Evolutionary conservation across 2,329 filamentous ascomycete genomes (phyloP).

Genomic region (Cryphonectria japonica): DNA sequence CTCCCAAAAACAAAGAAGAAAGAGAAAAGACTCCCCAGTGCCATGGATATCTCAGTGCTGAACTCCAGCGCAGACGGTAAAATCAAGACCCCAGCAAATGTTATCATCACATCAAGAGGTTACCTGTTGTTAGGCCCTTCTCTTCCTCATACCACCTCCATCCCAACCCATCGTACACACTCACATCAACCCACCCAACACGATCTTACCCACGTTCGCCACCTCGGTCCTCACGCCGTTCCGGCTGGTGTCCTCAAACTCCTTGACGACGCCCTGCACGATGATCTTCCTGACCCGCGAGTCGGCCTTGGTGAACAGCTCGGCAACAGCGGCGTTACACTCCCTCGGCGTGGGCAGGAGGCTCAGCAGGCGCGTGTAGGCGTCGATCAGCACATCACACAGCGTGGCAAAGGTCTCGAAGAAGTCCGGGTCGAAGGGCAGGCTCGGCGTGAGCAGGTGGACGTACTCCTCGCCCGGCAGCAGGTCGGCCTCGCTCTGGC

Average conservation of each 20-base stretch:
- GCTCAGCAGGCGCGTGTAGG: slow-evolving; percentile 77
- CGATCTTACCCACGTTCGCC: slow-evolving; percentile 83
- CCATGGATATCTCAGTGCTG: slow-evolving; percentile 25
- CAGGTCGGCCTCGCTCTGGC: slow-evolving; percentile 65
- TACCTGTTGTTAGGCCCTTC: neutral
- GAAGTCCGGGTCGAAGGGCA: slow-evolving; percentile 97
- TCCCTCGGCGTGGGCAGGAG: slow-evolving; percentile 76
- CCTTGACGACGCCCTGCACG: slow-evolving; percentile 81
- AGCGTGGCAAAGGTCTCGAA: slow-evolving; percentile 95
- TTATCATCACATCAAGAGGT: slow-evolving; percentile 23
- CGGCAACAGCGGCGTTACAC: slow-evolving; percentile 72
- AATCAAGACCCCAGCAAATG: slow-evolving; percentile 22
- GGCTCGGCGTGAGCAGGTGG: slow-evolving; percentile 83
- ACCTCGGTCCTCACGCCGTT: slow-evolving; percentile 79
- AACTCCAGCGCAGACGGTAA: slow-evolving; percentile 21
- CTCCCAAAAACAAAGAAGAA: neutral
- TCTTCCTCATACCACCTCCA: neutral
- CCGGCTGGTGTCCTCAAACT: slow-evolving; percentile 89
- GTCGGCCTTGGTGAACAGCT: slow-evolving; percentile 90
- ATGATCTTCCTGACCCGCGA: slow-evolving; percentile 85
- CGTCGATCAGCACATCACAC: slow-evolving; percentile 93
- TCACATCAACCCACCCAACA: slow-evolving; percentile 82
- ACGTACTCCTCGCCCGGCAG: slow-evolving; percentile 85
- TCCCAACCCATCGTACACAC: neutral
- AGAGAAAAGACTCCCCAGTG: neutral